phyloP scores from a whole-genome alignment of 2,329 filamentous ascomycete genomes.

The Pezicula carpinea region DNA sequence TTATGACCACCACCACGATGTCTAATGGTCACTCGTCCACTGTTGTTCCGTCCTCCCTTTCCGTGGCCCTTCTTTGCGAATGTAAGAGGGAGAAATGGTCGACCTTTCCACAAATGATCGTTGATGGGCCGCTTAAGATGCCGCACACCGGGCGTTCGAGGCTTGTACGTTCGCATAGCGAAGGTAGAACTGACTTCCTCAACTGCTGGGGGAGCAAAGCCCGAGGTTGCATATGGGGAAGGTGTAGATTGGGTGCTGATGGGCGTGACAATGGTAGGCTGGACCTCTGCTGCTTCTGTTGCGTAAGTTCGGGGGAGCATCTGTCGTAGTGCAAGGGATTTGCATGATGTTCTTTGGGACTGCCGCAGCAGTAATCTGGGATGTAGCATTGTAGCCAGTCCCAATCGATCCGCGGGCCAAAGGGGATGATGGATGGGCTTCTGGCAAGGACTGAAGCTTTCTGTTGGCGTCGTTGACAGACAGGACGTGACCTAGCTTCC shows the following conservation, averaged over 20 bases:
- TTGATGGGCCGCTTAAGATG: slow-evolving; percentile 92
- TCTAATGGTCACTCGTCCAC: slow-evolving; percentile 78
- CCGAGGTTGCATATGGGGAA: slow-evolving; percentile 30
- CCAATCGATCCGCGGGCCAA: slow-evolving; percentile 19
- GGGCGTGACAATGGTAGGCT: slow-evolving; percentile 29
- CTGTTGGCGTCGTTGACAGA: neutral
- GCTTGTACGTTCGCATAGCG: slow-evolving; percentile 78
- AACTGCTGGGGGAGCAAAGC: slow-evolving; percentile 39
- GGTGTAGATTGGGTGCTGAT: slow-evolving; percentile 31
- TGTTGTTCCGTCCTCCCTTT: slow-evolving; percentile 89
- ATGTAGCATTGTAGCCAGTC: slow-evolving; percentile 52
- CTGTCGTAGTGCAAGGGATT: slow-evolving; percentile 39
- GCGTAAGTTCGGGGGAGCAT: slow-evolving; percentile 47
- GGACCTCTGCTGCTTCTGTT: slow-evolving; percentile 23
- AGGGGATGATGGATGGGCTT: neutral
- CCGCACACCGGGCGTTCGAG: slow-evolving; percentile 84
- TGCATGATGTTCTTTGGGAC: slow-evolving; percentile 38
- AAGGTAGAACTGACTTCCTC: slow-evolving; percentile 33
- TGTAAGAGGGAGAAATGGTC: slow-evolving; percentile 77
- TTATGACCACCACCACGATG: slow-evolving; percentile 92
- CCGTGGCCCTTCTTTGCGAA: slow-evolving; percentile 88
- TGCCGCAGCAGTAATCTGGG: slow-evolving; percentile 53
- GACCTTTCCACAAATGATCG: slow-evolving; percentile 93
- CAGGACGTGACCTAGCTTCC: neutral
- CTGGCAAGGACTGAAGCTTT: neutral